Conservation (phyloP, 768 basidiomycete species). For the Termitomyces sp. region DNA sequence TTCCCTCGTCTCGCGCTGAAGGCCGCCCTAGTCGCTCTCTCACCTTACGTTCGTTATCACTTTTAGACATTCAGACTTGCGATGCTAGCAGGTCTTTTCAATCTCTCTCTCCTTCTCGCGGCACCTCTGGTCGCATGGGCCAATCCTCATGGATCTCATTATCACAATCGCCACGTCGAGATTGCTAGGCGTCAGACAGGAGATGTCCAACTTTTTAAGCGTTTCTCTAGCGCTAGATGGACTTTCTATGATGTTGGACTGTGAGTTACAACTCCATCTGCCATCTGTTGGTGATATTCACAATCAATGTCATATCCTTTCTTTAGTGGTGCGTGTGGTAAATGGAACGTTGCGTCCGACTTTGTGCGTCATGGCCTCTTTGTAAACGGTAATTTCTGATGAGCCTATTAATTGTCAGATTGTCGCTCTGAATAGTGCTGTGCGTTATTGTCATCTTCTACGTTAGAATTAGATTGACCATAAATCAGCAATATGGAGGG, state of each 20-base stretch:
- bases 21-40: slow-evolving; percentile 6
- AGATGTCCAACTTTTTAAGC: slow-evolving; percentile 19
- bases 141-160: slow-evolving; percentile 17
- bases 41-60: slow-evolving; percentile 12
- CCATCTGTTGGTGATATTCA: not conserved
- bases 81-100: slow-evolving; percentile 14
- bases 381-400: not conserved
- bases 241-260: slow-evolving; percentile 26
- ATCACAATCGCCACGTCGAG: slow-evolving; percentile 17
- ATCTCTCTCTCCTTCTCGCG: slow-evolving; percentile 18
- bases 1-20: not conserved
- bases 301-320: not conserved
- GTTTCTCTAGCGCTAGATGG: slow-evolving; percentile 19
- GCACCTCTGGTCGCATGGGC: slow-evolving; percentile 26
- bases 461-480: not conserved
- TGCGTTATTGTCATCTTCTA: slow-evolving; percentile 16
- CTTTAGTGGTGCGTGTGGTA: slow-evolving; percentile 25
- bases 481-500: slow-evolving; percentile 45
- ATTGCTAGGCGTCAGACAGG: slow-evolving; percentile 19
- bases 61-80: not conserved
- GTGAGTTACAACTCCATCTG: slow-evolving; percentile 11
- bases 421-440: slow-evolving; percentile 25
- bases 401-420: slow-evolving; percentile 14
- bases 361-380: slow-evolving; percentile 16
- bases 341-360: slow-evolving; percentile 18